Conservation (phyloP, 2,329 filamentous ascomycete species). For the Fusarium sp. region DNA sequence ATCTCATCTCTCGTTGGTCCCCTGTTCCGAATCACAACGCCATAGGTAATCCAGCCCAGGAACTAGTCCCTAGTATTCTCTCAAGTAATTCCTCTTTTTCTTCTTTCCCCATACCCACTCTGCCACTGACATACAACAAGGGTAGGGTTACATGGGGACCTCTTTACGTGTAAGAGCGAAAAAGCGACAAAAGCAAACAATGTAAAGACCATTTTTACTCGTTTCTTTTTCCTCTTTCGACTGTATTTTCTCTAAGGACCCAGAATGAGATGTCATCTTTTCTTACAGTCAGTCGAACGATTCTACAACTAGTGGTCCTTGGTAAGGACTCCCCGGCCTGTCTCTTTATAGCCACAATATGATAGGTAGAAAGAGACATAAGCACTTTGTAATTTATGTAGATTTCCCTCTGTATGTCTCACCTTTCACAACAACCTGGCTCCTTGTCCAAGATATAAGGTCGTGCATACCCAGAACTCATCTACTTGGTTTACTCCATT, state of each 20-base stretch:
- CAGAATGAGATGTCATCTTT: background rate
- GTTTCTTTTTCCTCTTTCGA: background rate
- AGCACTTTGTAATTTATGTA: background rate
- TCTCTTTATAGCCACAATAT: background rate
- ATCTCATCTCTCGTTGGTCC: background rate
- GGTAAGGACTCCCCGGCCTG: background rate
- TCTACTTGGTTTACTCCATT: background rate
- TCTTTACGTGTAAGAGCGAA: background rate
- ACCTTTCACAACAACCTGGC: slow-evolving; percentile 7
- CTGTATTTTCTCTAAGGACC: too few species aligned
- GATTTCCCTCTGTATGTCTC: background rate
- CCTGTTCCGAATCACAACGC: background rate
- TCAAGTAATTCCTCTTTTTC: background rate
- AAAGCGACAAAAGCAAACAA: background rate
- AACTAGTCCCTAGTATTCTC: background rate
- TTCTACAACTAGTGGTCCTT: background rate
- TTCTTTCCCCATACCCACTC: background rate
- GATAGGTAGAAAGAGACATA: background rate
- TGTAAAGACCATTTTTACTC: background rate
- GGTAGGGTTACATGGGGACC: background rate
- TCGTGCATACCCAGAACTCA: slow-evolving; percentile 9
- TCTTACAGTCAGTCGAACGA: background rate
- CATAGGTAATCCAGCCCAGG: background rate
- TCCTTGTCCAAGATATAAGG: slow-evolving; percentile 31
- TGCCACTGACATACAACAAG: background rate